Conservation (phyloP, 768 basidiomycete genomes). For the Suillus plorans region DNA sequence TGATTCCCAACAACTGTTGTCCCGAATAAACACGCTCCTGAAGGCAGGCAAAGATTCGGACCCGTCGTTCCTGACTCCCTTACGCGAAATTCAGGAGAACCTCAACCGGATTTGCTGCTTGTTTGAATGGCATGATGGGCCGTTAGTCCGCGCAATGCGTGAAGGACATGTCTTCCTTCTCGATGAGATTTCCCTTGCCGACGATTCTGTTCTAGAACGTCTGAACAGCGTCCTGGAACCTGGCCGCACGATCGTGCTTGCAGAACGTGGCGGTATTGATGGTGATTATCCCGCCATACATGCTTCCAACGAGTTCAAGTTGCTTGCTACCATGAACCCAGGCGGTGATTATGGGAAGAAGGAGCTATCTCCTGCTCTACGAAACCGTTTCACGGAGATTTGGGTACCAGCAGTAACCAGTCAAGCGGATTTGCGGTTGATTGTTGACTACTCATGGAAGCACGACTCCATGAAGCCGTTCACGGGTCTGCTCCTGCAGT, state of each 20-base stretch:
- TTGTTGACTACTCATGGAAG: constrained; percentile 72
- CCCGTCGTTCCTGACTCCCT: constrained; percentile 25
- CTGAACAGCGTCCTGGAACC: constrained; percentile 98
- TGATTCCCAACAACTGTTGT: constrained; percentile 27
- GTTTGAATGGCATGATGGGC: constrained; percentile 97
- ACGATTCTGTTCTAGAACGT: constrained; percentile 96
- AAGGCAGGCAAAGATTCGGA: constrained; percentile 31
- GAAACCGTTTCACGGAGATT: constrained; percentile 98
- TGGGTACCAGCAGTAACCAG: constrained; percentile 91
- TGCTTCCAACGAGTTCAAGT: constrained; percentile 73
- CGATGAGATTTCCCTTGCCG: constrained; percentile 96
- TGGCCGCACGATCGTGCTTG: constrained; percentile 82
- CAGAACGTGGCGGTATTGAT: constrained; percentile 84
- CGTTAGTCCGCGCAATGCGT: constrained; percentile 91
- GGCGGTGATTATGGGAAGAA: constrained; percentile 99
- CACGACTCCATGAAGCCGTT: constrained; percentile 49
- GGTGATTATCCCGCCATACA: constrained; percentile 63
- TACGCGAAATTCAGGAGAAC: constrained; percentile 44
- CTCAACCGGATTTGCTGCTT: constrained; percentile 63
- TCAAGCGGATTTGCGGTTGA: constrained; percentile 71
- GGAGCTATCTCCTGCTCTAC: constrained; percentile 92
- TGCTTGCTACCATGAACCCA: constrained; percentile 98
- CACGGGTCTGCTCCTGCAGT: constrained; percentile 68
- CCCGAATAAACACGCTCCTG: constrained; percentile 21
- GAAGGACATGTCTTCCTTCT: constrained; percentile 83